A percentile compares a stretch with the other conserved stretches of the same genome.
phyloP scores from a whole-genome alignment of 768 basidiomycete species.

The Trametes elegans region DNA sequence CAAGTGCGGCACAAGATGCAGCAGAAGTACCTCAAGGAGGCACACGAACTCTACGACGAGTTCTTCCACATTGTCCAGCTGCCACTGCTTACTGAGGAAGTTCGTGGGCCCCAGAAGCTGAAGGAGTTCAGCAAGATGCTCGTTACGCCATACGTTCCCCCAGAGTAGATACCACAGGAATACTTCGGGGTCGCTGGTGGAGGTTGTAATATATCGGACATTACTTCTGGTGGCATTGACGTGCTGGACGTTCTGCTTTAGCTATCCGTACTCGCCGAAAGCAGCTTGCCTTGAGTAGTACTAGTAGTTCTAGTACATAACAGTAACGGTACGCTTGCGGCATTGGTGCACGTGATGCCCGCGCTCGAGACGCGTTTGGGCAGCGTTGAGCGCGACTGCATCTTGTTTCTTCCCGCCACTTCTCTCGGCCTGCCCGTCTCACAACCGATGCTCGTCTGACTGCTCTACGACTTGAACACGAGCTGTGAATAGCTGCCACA shows the following conservation, averaged over 20 bases:
- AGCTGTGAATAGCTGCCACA: too few species aligned
- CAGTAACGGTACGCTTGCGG: too few species aligned
- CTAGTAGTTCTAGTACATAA: too few species aligned
- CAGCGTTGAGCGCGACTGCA: constrained; percentile 3
- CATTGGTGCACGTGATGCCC: background rate
- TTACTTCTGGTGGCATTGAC: background rate
- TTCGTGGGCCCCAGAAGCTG: constrained; percentile 91
- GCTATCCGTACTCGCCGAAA: too few species aligned
- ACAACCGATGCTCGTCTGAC: background rate
- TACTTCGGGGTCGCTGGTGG: background rate
- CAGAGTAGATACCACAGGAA: constrained; percentile 1
- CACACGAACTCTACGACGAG: constrained; percentile 95
- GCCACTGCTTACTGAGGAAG: constrained; percentile 94
- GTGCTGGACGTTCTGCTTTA: too few species aligned
- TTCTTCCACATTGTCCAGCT: constrained; percentile 97
- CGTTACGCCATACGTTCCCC: constrained; percentile 71
- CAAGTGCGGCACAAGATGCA: constrained; percentile 95
- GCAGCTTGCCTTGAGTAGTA: too few species aligned
- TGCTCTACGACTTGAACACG: background rate
- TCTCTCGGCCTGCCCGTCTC: background rate
- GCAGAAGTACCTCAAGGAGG: constrained; percentile 95
- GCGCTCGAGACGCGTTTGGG: constrained; percentile 4
- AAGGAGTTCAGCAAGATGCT: constrained; percentile 93
- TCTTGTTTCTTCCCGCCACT: constrained; percentile 9
- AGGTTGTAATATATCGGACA: constrained; percentile 13